Evolutionary conservation across 148 eudicot species (phyloP).

Genomic region (Salicornia ramosissima): DNA sequence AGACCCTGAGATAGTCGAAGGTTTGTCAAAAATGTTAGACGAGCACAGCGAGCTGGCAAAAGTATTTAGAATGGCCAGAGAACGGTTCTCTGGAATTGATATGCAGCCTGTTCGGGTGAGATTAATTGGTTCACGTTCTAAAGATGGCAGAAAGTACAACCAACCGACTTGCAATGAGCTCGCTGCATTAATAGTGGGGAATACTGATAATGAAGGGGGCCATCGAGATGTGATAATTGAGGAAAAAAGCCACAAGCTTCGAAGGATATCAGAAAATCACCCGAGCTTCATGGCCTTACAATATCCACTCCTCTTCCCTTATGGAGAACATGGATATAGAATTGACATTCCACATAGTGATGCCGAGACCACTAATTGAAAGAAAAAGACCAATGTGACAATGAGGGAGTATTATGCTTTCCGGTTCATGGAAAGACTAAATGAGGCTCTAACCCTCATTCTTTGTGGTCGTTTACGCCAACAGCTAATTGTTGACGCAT

Average conservation of each 20-base stretch:
- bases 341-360: background rate
- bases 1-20: background rate
- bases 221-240: background rate
- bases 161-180: conserved; percentile 14
- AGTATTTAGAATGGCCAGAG: conserved; percentile 10
- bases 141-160: conserved; percentile 16
- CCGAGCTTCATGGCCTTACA: conserved; percentile 20
- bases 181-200: conserved; percentile 19
- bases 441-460: background rate
- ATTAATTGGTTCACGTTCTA: conserved; percentile 4
- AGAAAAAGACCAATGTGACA: conserved; percentile 3
- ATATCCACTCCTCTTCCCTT: conserved; percentile 27
- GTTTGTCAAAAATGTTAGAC: conserved; percentile 6
- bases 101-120: background rate
- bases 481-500: conserved; percentile 17
- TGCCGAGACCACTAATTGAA: background rate
- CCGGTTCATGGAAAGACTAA: background rate
- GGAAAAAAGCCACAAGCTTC: background rate
- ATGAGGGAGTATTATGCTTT: conserved; percentile 20
- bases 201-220: background rate
- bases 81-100: background rate
- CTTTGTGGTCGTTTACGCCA: background rate
- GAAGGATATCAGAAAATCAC: conserved; percentile 19
- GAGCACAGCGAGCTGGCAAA: conserved; percentile 8
- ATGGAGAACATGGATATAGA: conserved; percentile 21